Evolutionary conservation across 495 filamentous ascomycete species (phyloP).

Genomic region (Hypoxylon trugodes): DNA sequence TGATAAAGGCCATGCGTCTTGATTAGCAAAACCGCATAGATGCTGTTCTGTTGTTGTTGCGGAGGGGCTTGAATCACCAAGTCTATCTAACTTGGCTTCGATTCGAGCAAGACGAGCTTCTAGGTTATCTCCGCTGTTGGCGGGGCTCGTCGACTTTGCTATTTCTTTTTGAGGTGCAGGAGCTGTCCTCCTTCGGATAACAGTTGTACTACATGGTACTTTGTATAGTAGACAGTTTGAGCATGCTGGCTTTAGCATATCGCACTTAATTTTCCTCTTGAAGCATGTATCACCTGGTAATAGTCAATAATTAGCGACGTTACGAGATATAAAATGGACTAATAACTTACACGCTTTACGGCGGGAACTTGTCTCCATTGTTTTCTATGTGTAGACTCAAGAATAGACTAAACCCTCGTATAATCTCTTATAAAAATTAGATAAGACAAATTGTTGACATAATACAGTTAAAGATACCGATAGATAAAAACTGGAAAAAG

Average conservation of each 20-base stretch:
- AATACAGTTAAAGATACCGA: neutral
- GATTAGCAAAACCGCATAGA: neutral
- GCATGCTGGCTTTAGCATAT: slow-evolving; percentile 46
- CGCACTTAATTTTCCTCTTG: slow-evolving; percentile 48
- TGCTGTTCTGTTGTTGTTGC: slow-evolving; percentile 3
- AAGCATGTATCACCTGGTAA: slow-evolving; percentile 45
- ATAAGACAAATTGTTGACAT: neutral
- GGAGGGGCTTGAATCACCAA: slow-evolving; percentile 15
- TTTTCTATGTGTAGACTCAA: neutral
- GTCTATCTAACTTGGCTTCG: slow-evolving; percentile 43
- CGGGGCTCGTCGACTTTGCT: neutral
- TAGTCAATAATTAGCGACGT: neutral
- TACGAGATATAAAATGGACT: neutral
- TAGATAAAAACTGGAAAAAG: neutral
- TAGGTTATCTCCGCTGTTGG: slow-evolving; percentile 19
- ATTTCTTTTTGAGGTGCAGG: neutral
- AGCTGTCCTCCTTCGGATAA: slow-evolving; percentile 33
- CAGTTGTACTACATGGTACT: slow-evolving; percentile 43
- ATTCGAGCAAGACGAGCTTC: slow-evolving; percentile 46
- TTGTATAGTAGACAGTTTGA: slow-evolving; percentile 47
- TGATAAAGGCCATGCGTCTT: neutral
- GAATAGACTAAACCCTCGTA: neutral
- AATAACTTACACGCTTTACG: slow-evolving; percentile 37
- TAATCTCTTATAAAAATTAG: neutral
- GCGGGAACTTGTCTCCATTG: slow-evolving; percentile 42